Evolutionary conservation across 176 grass and related monocot species (phyloP).

Genomic region (Oryza australiensis): DNA sequence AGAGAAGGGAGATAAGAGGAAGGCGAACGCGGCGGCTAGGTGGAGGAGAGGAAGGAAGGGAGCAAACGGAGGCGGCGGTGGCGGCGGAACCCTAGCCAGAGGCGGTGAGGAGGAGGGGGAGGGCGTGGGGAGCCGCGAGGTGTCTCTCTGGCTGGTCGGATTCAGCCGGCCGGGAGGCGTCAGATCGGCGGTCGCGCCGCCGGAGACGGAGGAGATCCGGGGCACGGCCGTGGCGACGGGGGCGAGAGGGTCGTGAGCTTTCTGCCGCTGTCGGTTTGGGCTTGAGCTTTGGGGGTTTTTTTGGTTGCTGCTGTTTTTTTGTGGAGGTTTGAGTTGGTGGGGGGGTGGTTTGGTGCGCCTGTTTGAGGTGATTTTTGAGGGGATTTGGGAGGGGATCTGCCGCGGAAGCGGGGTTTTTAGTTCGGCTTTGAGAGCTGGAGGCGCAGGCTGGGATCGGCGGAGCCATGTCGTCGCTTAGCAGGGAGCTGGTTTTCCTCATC

Average conservation of each 20-base stretch:
- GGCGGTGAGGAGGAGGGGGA: background rate
- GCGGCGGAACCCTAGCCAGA: constrained; percentile 50
- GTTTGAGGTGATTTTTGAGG: background rate
- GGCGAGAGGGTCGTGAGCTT: constrained; percentile 6
- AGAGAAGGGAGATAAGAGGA: constrained; percentile 25
- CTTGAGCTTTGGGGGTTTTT: background rate
- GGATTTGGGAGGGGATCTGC: constrained; percentile 58
- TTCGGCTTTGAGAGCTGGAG: constrained; percentile 66
- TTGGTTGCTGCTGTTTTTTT: background rate
- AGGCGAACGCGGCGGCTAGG: constrained; percentile 48
- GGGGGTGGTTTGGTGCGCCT: background rate
- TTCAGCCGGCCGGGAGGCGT: constrained; percentile 33
- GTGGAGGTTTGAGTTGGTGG: constrained; percentile 11
- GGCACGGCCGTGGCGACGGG: constrained; percentile 14
- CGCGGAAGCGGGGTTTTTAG: constrained; percentile 55
- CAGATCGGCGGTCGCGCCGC: constrained; percentile 55
- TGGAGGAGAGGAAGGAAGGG: constrained; percentile 4
- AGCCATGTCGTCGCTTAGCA: constrained; percentile 90
- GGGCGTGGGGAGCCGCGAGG: background rate
- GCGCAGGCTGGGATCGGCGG: constrained; percentile 68
- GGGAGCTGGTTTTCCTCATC: constrained; percentile 93
- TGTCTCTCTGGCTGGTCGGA: constrained; percentile 5
- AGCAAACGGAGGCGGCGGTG: constrained; percentile 13
- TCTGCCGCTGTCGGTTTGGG: background rate
- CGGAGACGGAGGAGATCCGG: constrained; percentile 62